Evolutionary conservation across 768 basidiomycete genomes (phyloP).

Genomic region (Lactarius vividus): DNA sequence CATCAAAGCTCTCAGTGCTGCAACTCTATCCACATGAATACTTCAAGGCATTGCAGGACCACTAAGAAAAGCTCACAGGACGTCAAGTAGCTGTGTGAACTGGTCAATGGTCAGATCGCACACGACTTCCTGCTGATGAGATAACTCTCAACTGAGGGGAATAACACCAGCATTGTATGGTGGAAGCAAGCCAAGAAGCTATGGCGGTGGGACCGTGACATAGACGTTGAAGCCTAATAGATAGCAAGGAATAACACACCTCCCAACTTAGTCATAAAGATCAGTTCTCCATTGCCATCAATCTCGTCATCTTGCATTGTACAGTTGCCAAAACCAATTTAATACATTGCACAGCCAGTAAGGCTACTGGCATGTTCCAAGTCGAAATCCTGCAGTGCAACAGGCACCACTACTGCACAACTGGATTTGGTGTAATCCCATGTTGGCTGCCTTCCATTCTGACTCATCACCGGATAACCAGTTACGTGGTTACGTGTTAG

Average conservation of each 20-base stretch:
- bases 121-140: constrained; percentile 30
- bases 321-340: constrained; percentile 80
- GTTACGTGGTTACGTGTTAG: no score
- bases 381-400: no score
- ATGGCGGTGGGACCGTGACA: no score
- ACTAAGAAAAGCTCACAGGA: background rate
- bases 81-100: no score
- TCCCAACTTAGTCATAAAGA: no score
- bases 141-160: constrained; percentile 33
- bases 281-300: constrained; percentile 28
- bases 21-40: background rate
- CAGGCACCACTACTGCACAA: no score
- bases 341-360: constrained; percentile 32
- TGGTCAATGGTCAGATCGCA: constrained; percentile 22
- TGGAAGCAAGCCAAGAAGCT: constrained; percentile 41
- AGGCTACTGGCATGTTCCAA: no score
- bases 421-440: background rate
- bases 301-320: constrained; percentile 46
- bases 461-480: no score
- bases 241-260: no score
- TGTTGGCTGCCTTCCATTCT: background rate
- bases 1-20: constrained; percentile 33
- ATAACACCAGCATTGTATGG: constrained; percentile 32
- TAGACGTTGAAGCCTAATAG: no score
- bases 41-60: no score